Evolutionary conservation across 2,329 filamentous ascomycete species (phyloP).

Genomic region (Claviceps humidiphila): DNA sequence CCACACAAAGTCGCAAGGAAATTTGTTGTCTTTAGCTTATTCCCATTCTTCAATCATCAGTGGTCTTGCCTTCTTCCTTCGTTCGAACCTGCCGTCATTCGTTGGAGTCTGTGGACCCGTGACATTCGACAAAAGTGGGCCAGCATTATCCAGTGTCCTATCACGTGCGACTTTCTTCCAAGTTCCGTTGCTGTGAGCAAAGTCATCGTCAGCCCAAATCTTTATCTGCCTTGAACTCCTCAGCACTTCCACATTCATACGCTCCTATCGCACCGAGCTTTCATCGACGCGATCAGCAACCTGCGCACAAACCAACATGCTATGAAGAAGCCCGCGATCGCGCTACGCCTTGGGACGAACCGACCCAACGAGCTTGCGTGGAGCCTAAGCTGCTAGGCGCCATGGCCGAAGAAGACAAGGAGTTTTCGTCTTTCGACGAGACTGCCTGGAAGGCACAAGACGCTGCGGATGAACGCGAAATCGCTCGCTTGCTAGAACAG

Average conservation of each 20-base stretch:
- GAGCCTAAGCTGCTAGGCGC: conserved; percentile 7
- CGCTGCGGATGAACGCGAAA: conserved; percentile 34
- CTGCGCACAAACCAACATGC: conserved; percentile 13
- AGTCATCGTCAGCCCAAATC: no score
- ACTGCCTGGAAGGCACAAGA: conserved; percentile 29
- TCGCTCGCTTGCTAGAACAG: conserved; percentile 30
- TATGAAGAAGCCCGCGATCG: conserved; percentile 10
- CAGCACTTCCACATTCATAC: neutral
- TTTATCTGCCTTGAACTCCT: no score
- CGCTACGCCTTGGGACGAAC: conserved; percentile 14
- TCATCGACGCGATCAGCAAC: neutral
- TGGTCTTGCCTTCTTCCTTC: no score
- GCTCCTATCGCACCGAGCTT: neutral
- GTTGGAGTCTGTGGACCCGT: no score
- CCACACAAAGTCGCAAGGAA: no score
- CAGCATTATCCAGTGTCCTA: no score
- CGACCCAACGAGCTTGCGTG: conserved; percentile 8
- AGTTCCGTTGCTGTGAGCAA: no score
- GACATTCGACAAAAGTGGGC: no score
- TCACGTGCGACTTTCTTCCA: no score
- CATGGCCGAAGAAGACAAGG: conserved; percentile 21
- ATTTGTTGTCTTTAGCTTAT: neutral
- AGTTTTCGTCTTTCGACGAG: conserved; percentile 23
- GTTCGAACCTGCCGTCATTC: no score
- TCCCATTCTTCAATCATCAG: neutral